These are phyloP conservation scores for Sutorius eximius DNA, from an alignment of 1,284 basidiomycete genomes.

Conservation along the genomic window DNA sequence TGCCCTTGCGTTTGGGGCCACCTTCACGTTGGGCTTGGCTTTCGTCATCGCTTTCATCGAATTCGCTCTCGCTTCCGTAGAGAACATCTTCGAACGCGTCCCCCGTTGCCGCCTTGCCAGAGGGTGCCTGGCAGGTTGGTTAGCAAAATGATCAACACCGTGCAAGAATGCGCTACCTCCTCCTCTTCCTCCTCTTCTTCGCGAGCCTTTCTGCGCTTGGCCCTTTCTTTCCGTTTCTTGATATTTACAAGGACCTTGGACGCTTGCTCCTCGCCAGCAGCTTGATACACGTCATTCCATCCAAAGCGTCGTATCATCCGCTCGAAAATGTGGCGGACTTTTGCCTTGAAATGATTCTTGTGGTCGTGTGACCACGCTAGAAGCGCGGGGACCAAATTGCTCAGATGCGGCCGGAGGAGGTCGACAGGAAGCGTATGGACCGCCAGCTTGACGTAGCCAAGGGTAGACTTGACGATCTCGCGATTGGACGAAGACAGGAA, in stretches of 20 bases:
- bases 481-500: conserved; percentile 93
- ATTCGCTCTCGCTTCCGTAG: conserved; percentile 90
- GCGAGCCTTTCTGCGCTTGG: conserved; percentile 71
- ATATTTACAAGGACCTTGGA: conserved; percentile 58
- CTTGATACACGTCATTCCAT: conserved; percentile 79
- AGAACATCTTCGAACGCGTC: conserved; percentile 95
- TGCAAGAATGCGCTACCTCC: conserved; percentile 35
- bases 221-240: conserved; percentile 71
- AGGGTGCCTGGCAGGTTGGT: conserved; percentile 35
- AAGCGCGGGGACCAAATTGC: conserved; percentile 80
- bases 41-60: conserved; percentile 75
- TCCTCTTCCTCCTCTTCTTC: conserved; percentile 56
- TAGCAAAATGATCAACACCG: conserved; percentile 3
- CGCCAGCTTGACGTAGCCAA: conserved; percentile 94
- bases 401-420: conserved; percentile 75
- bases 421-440: conserved; percentile 81
- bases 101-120: conserved; percentile 57
- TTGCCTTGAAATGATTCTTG: conserved; percentile 98
- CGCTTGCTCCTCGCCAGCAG: conserved; percentile 74
- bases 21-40: conserved; percentile 35
- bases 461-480: conserved; percentile 95
- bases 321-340: conserved; percentile 97
- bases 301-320: conserved; percentile 91
- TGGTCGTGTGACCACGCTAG: conserved; percentile 95
- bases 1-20: conserved; percentile 39